Conservation (phyloP, 805 yeast genomes). For the Lachancea kluyveri region DNA sequence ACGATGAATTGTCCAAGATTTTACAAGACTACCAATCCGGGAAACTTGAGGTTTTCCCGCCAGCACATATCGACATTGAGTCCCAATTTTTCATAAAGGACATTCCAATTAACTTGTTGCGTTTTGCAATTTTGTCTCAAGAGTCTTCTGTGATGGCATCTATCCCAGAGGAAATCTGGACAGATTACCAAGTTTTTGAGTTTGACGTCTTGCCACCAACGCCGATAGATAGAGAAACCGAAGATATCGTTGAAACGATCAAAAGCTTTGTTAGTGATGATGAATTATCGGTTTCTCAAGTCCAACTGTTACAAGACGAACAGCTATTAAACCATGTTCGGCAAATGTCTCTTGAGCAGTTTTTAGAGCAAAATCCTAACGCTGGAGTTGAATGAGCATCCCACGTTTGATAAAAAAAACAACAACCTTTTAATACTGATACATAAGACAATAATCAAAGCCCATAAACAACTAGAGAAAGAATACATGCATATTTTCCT, state of each 20-base stretch:
- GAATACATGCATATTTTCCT: too few species aligned
- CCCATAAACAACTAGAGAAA: too few species aligned
- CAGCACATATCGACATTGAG: constrained; percentile 5
- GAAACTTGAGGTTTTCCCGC: too few species aligned
- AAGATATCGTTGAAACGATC: constrained; percentile 32
- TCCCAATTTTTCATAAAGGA: constrained; percentile 21
- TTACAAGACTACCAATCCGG: constrained; percentile 13
- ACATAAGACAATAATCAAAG: too few species aligned
- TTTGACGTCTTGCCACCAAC: constrained; percentile 69
- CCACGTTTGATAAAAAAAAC: constrained; percentile 4
- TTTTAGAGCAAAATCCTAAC: constrained; percentile 17
- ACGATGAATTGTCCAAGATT: constrained; percentile 33
- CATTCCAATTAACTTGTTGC: constrained; percentile 54
- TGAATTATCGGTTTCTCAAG: constrained; percentile 21
- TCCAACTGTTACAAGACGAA: constrained; percentile 30
- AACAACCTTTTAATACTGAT: too few species aligned
- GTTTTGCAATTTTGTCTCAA: constrained; percentile 66
- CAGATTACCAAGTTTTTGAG: constrained; percentile 54
- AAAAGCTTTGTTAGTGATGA: constrained; percentile 30
- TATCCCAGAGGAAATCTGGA: constrained; percentile 58
- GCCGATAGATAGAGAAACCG: constrained; percentile 28
- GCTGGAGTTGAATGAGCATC: constrained; percentile 6
- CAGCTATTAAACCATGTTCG: constrained; percentile 26
- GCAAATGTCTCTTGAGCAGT: constrained; percentile 28
- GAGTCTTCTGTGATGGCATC: constrained; percentile 67